These are phyloP conservation scores for Mortierella polycephala DNA, from an alignment of 371 early-diverging fungal species.

Conservation along the genomic window DNA sequence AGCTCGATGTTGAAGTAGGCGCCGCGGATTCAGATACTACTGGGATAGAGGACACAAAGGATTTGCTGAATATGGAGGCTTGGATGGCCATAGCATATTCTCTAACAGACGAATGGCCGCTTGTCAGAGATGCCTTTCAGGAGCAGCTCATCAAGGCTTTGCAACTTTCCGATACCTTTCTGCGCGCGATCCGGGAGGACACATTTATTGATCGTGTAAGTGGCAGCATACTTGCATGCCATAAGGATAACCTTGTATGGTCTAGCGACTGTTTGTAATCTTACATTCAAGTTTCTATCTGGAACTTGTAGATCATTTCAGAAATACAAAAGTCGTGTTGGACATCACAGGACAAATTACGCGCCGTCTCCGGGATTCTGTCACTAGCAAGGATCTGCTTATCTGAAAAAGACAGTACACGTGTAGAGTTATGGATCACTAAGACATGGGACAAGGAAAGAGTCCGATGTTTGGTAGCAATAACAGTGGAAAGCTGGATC, in stretches of 20 bases:
- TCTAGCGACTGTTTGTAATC: not conserved
- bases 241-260: too few relatives aligned
- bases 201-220: slow-evolving; percentile 24
- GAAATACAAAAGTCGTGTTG: not conserved
- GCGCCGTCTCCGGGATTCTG: not conserved
- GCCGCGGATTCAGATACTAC: too few relatives aligned
- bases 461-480: not conserved
- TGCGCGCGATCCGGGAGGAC: not conserved
- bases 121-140: slow-evolving; percentile 40
- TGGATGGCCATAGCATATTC: slow-evolving; percentile 24
- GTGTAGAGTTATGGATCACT: not conserved
- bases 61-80: not conserved
- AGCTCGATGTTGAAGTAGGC: too few relatives aligned
- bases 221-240: too few relatives aligned
- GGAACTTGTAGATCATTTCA: slow-evolving; percentile 6
- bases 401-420: not conserved
- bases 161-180: not conserved
- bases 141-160: slow-evolving; percentile 25
- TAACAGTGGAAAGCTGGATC: slow-evolving; percentile 10
- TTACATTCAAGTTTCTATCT: not conserved
- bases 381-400: not conserved
- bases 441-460: slow-evolving; percentile 8
- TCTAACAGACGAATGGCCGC: slow-evolving; percentile 35
- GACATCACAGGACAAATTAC: too few relatives aligned
- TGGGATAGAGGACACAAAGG: not conserved